phyloP scores from a whole-genome alignment of 2,329 filamentous ascomycete genomes.

The Fusarium nelsonii region DNA sequence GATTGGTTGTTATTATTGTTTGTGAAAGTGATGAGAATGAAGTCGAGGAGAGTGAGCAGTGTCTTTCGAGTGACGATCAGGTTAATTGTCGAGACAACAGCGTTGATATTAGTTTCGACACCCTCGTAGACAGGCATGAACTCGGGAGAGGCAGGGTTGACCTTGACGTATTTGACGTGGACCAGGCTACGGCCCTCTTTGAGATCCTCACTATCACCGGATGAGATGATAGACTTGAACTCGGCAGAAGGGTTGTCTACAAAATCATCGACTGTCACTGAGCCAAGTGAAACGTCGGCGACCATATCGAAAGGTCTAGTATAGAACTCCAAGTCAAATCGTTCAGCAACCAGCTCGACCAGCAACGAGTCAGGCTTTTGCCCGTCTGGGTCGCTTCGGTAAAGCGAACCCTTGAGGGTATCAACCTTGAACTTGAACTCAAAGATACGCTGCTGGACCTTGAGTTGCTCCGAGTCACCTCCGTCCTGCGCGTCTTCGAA shows the following conservation, averaged over 20 bases:
- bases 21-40: conserved; percentile 92
- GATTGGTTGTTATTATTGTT: conserved; percentile 63
- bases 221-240: conserved; percentile 98
- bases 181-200: conserved; percentile 85
- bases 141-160: conserved; percentile 91
- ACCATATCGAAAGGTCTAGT: conserved; percentile 92
- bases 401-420: conserved; percentile 91
- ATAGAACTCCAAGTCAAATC: conserved; percentile 89
- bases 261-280: conserved; percentile 91
- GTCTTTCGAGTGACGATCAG: conserved; percentile 94
- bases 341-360: conserved; percentile 90
- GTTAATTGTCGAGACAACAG: conserved; percentile 94
- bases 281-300: conserved; percentile 88
- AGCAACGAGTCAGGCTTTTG: conserved; percentile 82
- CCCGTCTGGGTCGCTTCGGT: conserved; percentile 83
- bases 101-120: conserved; percentile 91
- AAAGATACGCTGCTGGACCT: conserved; percentile 89
- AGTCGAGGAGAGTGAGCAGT: conserved; percentile 90
- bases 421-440: conserved; percentile 98
- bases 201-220: conserved; percentile 77
- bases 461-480: conserved; percentile 68
- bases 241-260: conserved; percentile 89
- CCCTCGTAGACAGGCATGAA: conserved; percentile 93
- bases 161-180: conserved; percentile 87
- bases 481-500: conserved; percentile 76